phyloP scores from a whole-genome alignment of 73 alveolate species.

The Urostyla sp. region DNA sequence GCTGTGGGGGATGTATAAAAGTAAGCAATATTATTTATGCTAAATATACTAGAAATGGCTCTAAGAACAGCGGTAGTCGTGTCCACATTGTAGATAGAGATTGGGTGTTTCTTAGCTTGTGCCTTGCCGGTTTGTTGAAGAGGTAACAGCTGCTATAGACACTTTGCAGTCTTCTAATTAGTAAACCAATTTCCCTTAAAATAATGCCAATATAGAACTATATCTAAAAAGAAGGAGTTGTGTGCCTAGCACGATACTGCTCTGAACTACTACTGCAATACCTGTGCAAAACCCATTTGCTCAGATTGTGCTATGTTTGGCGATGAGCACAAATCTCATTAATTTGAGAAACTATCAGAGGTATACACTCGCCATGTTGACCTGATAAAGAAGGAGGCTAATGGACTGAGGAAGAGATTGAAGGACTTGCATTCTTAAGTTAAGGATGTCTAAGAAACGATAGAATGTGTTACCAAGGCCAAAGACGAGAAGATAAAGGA shows the following conservation, averaged over 20 bases:
- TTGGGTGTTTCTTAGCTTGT: slow-evolving; percentile 85
- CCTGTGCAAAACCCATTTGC: slow-evolving; percentile 93
- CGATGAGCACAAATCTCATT: slow-evolving; percentile 91
- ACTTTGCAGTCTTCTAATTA: slow-evolving; percentile 57
- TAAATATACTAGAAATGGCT: slow-evolving; percentile 75
- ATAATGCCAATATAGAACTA: too few relatives aligned
- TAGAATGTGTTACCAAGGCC: slow-evolving; percentile 82
- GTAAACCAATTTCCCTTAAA: slow-evolving; percentile 55
- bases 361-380: slow-evolving; percentile 81
- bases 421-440: slow-evolving; percentile 73
- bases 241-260: slow-evolving; percentile 88
- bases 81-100: slow-evolving; percentile 93
- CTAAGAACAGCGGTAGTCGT: slow-evolving; percentile 80
- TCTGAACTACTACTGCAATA: slow-evolving; percentile 90
- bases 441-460: slow-evolving; percentile 76
- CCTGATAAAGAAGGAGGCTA: slow-evolving; percentile 75
- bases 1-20: slow-evolving; percentile 92
- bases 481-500: slow-evolving; percentile 92
- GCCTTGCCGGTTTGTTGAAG: slow-evolving; percentile 80
- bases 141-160: slow-evolving; percentile 83
- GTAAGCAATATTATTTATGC: neutral
- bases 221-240: slow-evolving; percentile 71
- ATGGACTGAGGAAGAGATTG: slow-evolving; percentile 75
- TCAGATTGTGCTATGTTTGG: slow-evolving; percentile 98
- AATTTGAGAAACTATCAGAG: slow-evolving; percentile 86